Evolutionary conservation across 495 filamentous ascomycete species (phyloP).

Genomic region (Penicillium samsonianum): DNA sequence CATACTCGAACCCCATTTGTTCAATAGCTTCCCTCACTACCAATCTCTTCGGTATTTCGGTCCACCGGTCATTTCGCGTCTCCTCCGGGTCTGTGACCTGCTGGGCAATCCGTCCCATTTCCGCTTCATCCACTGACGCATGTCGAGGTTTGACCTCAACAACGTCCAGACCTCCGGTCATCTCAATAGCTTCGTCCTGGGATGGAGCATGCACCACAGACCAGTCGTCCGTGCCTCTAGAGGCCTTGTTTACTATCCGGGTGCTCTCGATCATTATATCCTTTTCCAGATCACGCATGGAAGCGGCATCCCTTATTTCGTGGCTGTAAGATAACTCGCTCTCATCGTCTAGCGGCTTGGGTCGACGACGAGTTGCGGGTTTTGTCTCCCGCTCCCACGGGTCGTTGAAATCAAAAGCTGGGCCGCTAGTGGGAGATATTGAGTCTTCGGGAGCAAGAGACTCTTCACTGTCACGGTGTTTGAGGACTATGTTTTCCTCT

Average conservation of each 20-base stretch:
- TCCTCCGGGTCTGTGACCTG: conserved; percentile 43
- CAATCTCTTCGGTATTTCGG: conserved; percentile 93
- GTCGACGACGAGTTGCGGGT: conserved; percentile 1
- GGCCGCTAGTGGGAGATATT: conserved; percentile 22
- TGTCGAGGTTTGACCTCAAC: conserved; percentile 27
- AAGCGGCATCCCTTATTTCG: neutral
- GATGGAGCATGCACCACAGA: conserved; percentile 25
- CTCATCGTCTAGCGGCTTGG: conserved; percentile 8
- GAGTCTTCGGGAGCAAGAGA: conserved; percentile 18
- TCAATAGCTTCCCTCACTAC: conserved; percentile 88
- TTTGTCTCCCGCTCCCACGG: conserved; percentile 17
- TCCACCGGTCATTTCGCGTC: conserved; percentile 77
- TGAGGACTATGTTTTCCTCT: conserved; percentile 24
- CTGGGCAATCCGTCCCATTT: conserved; percentile 38
- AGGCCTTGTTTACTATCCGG: conserved; percentile 6
- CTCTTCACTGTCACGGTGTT: conserved; percentile 16
- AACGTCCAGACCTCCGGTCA: conserved; percentile 25
- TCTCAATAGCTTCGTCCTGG: conserved; percentile 21
- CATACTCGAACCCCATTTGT: conserved; percentile 79
- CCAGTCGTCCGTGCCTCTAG: conserved; percentile 21
- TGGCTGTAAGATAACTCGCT: conserved; percentile 5
- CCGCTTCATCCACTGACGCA: conserved; percentile 24
- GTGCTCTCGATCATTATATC: conserved; percentile 37
- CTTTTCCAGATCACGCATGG: conserved; percentile 9
- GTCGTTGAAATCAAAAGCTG: conserved; percentile 19